Evolutionary conservation across 306 rosid genomes (phyloP), one percentile per base, ranked within the genome.

Genomic region (Glycine soja): DNA sequence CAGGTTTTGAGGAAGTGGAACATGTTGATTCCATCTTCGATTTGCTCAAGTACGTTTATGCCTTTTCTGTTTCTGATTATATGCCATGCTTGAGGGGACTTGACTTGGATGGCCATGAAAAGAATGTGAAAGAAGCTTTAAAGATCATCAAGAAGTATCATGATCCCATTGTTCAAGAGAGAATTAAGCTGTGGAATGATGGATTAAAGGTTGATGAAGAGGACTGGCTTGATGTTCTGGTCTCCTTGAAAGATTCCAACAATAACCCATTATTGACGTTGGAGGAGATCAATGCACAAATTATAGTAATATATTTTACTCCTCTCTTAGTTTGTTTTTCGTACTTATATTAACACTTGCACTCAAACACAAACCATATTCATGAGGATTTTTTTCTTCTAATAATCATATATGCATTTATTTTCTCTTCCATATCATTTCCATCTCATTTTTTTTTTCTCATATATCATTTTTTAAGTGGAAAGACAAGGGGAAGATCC

Each of bases 201-300:
- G 91, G 75, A 43, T 68, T 5, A 19, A 87, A 66, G 84, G 69
- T 10, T 10, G 53, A 52, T 47, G 13, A 32, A 6, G 87, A 86
- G 36, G 92, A 90, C 30, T 63, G 77, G 32, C 80, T 88, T 11
- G 94, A 90, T 72, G 40, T 88, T 77, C 10, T 90, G 4, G 76
- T 90, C 62, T n/a, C 90, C 0, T 52, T 83, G 0, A 79, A 86
- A 62, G 88, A 51, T 62, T 47, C 32, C 3, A 67, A 73, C 36
- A 69, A 73, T 32, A 38, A 85, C 0, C 81, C 85, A 5, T 13
- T 67, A 15, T 48, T 90, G 32, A 83, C 89, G 6, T 19, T 0
- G 8, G 46, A 79, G 51, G 89, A 88, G 68, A 81, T 88, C 80
- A 84, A 81, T 8, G 89, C n/a, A n/a, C n/a, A n/a, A n/a, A n/a